Conservation (phyloP, 495 filamentous ascomycete genomes). For the Endocarpon pusillum region DNA sequence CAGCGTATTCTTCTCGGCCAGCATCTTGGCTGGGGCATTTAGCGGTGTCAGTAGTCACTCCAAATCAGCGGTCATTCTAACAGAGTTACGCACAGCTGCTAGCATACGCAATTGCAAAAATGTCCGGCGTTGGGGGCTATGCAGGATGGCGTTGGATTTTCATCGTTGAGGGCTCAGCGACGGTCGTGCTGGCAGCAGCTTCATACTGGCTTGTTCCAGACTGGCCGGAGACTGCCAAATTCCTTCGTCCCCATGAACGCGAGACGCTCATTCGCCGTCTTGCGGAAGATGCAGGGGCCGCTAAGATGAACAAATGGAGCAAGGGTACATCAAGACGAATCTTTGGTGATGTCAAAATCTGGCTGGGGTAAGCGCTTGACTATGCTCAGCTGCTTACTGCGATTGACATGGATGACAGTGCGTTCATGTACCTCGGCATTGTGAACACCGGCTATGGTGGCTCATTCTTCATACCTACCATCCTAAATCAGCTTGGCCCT, state of each 20-base stretch:
- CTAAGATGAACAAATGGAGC: conserved; percentile 33
- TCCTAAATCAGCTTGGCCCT: conserved; percentile 38
- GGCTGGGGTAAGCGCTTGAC: conserved; percentile 20
- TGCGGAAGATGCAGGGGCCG: conserved; percentile 21
- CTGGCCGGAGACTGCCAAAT: conserved; percentile 34
- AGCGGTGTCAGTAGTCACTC: conserved; percentile 26
- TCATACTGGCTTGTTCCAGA: conserved; percentile 38
- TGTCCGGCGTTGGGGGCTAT: conserved; percentile 34
- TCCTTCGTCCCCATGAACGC: conserved; percentile 30
- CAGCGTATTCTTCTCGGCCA: conserved; percentile 39
- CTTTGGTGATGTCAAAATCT: conserved; percentile 39
- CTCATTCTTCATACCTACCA: conserved; percentile 38
- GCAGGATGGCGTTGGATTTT: conserved; percentile 47
- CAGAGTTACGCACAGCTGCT: conserved; percentile 24
- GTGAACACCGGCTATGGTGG: conserved; percentile 33
- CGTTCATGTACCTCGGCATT: conserved; percentile 32
- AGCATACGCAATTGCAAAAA: conserved; percentile 38
- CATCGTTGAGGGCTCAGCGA: conserved; percentile 44
- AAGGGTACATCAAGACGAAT: conserved; percentile 26
- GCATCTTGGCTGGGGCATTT: conserved; percentile 41
- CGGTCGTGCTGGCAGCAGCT: conserved; percentile 25
- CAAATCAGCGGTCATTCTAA: not conserved
- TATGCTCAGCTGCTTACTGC: not conserved
- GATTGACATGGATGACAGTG: conserved; percentile 9
- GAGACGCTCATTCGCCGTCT: conserved; percentile 25